Conservation (phyloP, 164 flowering plant species). For the Nymphaea colorata region DNA sequence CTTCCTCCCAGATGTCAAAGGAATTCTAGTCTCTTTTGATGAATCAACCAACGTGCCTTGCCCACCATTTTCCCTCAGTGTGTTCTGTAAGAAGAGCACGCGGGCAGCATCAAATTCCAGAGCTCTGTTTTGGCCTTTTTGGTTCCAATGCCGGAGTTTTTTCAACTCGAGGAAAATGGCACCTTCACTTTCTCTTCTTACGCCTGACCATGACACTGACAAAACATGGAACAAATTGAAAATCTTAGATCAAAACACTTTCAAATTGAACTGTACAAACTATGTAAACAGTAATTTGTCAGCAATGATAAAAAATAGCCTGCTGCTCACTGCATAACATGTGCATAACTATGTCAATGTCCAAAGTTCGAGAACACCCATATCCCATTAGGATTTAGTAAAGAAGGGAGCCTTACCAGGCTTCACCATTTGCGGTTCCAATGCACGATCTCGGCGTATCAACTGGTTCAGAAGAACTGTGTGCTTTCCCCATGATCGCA, state of each 20-base stretch:
- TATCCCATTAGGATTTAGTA: neutral
- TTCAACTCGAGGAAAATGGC: constrained; percentile 7
- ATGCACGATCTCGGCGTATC: constrained; percentile 46
- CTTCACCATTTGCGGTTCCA: constrained; percentile 51
- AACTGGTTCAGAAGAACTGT: constrained; percentile 76
- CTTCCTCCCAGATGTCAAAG: constrained; percentile 43
- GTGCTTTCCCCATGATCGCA: constrained; percentile 61
- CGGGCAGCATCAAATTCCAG: constrained; percentile 30
- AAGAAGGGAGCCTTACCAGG: constrained; percentile 18
- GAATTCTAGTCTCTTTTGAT: constrained; percentile 31
- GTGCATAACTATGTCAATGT: neutral
- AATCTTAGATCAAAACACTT: too few relatives aligned
- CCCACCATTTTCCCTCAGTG: constrained; percentile 15
- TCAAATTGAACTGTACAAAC: too few relatives aligned
- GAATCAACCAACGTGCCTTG: constrained; percentile 7
- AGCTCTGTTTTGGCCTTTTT: constrained; percentile 9
- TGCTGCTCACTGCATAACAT: neutral
- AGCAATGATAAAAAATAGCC: neutral
- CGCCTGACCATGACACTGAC: constrained; percentile 19
- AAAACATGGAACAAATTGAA: neutral
- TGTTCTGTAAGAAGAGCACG: constrained; percentile 33
- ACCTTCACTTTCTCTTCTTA: constrained; percentile 19
- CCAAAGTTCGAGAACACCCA: neutral
- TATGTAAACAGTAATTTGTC: too few relatives aligned
- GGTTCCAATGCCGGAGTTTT: neutral